Base-by-base conservation (phyloP, 805 yeast species). In the Wickerhamia fluorescens region DNA sequence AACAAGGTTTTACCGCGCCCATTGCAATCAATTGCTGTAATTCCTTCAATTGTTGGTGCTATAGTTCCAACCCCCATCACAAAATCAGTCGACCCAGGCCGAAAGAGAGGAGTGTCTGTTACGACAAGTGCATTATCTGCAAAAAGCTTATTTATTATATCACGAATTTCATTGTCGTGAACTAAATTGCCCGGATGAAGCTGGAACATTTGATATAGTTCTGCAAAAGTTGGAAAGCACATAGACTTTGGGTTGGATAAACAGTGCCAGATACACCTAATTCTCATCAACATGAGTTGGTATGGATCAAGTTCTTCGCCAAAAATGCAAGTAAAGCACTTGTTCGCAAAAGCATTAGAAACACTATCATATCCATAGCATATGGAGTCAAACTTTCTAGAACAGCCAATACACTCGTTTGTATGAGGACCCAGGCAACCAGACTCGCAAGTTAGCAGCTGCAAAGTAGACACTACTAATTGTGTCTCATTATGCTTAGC, bases 251-350 rank as follows among this genome's bases (percentile, higher is more conserved):
- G n/a, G n/a, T n/a, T n/a, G n/a, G n/a, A n/a, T n/a, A 36, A 35
- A 8, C 46, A 37, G 24, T 52, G 41, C 41, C 45, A 58, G 12
- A 59, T 36, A 29, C 52, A 57, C 35, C 73, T 53, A 3, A 51
- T 23, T 29, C 57, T 47, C 54, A 62, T 48, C 18, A 66, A 35
- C 10, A 52, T 40, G 16, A 39, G 29, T 24, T 59, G 40, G 14
- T 45, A 40, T 2, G 34, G 15, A 18, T 14, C 46, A 17, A 7
- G 40, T 34, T 14, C 51, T 33, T 30, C 66, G 53, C 1, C 44
- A 25, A 25, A 52, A 30, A 31, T 58, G 58, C 32, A 35, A 28
- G 17, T 41, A 31, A 19, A 45, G 23, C 29, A 40, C 26, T 7
- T 38, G 17, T 13, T 39, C 15, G 23, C 14, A n/a, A 20, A 14